phyloP scores from a whole-genome alignment of 257 asterid species.

The Nyctanthes arbortristis region DNA sequence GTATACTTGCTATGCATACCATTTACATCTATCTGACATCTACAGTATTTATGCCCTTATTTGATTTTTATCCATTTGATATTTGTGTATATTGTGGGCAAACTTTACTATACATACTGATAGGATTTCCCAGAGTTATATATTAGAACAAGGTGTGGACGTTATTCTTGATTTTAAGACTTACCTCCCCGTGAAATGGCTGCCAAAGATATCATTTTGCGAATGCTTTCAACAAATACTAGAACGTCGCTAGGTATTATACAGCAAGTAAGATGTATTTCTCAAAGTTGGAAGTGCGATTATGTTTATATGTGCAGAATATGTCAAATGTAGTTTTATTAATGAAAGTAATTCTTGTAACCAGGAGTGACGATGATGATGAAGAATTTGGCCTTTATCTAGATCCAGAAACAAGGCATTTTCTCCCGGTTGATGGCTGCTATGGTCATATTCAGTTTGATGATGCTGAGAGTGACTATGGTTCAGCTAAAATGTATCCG shows the following conservation, averaged over 20 bases:
- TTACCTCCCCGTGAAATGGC: conserved; percentile 4
- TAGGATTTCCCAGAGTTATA: not conserved
- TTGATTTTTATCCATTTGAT: conserved; percentile 11
- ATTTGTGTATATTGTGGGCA: conserved; percentile 2
- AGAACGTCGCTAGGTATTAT: conserved; percentile 8
- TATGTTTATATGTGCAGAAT: conserved; percentile 10
- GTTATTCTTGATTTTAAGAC: not conserved
- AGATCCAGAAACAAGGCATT: conserved; percentile 47
- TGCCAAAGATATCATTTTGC: not conserved
- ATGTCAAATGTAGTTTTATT: conserved; percentile 14
- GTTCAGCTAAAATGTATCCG: conserved; percentile 58
- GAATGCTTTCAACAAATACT: conserved; percentile 11
- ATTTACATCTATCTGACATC: not conserved
- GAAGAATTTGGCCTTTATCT: conserved; percentile 63
- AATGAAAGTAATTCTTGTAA: conserved; percentile 16
- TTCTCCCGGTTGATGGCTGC: conserved; percentile 56
- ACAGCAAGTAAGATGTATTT: not conserved
- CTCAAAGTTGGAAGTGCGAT: not conserved
- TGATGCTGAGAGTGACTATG: conserved; percentile 51
- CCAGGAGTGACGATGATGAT: conserved; percentile 83
- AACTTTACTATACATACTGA: not conserved
- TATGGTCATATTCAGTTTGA: conserved; percentile 52
- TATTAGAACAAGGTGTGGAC: not conserved
- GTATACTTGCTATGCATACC: not conserved
- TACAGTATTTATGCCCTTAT: conserved; percentile 1